These are phyloP conservation scores for Penicillium sclerotiorum DNA, from an alignment of 2,329 filamentous ascomycete species.

Conservation along the genomic window DNA sequence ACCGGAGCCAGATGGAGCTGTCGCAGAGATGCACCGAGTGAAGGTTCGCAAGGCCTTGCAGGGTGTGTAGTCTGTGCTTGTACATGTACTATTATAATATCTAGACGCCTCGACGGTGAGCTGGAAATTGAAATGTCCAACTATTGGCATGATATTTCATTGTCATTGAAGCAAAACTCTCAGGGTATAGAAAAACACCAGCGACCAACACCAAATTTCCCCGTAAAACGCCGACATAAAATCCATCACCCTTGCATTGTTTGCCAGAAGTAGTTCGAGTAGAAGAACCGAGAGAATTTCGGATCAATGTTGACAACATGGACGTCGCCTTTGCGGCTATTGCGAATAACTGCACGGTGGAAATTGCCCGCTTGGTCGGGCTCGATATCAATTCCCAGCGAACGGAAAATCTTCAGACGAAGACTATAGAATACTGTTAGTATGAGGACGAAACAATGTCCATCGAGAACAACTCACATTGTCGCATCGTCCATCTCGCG, in stretches of 20 bases:
- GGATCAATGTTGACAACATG: conserved; percentile 93
- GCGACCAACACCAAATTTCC: conserved; percentile 3
- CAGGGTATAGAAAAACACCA: conserved; percentile 20
- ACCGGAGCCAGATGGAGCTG: conserved; percentile 3
- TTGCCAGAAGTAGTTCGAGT: conserved; percentile 95
- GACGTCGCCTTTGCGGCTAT: conserved; percentile 84
- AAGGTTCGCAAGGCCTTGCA: conserved; percentile 23
- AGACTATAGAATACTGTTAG: conserved; percentile 52
- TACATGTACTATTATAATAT: not conserved
- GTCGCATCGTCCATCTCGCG: conserved; percentile 55
- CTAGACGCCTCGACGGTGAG: not conserved
- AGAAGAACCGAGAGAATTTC: conserved; percentile 88
- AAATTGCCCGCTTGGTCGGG: conserved; percentile 80
- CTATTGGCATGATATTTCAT: conserved; percentile 10
- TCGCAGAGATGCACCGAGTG: conserved; percentile 26
- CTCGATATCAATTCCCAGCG: conserved; percentile 87
- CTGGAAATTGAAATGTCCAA: not conserved
- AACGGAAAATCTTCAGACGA: conserved; percentile 87
- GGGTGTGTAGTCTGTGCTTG: conserved; percentile 3
- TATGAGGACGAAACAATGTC: not conserved
- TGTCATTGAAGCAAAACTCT: conserved; percentile 11
- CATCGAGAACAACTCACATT: conserved; percentile 36
- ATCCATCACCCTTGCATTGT: conserved; percentile 63
- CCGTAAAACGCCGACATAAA: conserved; percentile 23
- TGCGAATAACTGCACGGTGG: conserved; percentile 80